Conservation (phyloP, 257 asterid genomes). For the Craterostigma plantagineum region DNA sequence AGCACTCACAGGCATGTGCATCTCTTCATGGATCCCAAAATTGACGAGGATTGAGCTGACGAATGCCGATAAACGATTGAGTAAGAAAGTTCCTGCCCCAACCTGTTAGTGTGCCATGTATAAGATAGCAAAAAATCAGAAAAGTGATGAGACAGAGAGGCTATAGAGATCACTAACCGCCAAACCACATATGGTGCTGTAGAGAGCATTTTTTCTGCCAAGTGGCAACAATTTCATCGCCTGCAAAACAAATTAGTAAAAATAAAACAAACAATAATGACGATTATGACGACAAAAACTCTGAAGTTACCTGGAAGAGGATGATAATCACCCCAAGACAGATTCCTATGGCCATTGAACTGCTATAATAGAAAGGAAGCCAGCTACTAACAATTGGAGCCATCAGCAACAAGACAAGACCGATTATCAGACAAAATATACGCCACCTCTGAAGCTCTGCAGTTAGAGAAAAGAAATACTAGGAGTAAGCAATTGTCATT, state of each 20-base stretch:
- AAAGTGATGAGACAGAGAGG: conserved; percentile 1
- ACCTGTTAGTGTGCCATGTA: conserved; percentile 27
- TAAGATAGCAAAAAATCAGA: background rate
- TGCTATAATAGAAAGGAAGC: conserved; percentile 92
- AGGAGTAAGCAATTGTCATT: no score
- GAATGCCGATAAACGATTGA: conserved; percentile 41
- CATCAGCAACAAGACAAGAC: conserved; percentile 40
- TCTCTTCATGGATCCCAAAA: conserved; percentile 73
- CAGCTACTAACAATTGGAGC: conserved; percentile 82
- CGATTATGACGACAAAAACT: conserved; percentile 2
- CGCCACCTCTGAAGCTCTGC: conserved; percentile 79
- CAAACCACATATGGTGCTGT: conserved; percentile 64
- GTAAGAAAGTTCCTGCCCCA: conserved; percentile 79
- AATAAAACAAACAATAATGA: no score
- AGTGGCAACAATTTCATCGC: conserved; percentile 88
- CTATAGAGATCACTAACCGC: conserved; percentile 39
- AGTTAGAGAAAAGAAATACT: conserved; percentile 6
- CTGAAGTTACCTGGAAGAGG: conserved; percentile 63
- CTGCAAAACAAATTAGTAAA: conserved; percentile 17
- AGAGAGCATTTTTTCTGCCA: conserved; percentile 66
- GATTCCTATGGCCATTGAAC: conserved; percentile 78
- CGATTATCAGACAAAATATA: conserved; percentile 41
- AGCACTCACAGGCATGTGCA: conserved; percentile 78
- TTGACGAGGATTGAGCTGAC: conserved; percentile 51
- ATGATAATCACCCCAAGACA: conserved; percentile 64